Evolutionary conservation across 2,329 filamentous ascomycete genomes (phyloP), one percentile per base, ranked within the genome.

Genomic region (Cladosporium austrohemisphaericum): DNA sequence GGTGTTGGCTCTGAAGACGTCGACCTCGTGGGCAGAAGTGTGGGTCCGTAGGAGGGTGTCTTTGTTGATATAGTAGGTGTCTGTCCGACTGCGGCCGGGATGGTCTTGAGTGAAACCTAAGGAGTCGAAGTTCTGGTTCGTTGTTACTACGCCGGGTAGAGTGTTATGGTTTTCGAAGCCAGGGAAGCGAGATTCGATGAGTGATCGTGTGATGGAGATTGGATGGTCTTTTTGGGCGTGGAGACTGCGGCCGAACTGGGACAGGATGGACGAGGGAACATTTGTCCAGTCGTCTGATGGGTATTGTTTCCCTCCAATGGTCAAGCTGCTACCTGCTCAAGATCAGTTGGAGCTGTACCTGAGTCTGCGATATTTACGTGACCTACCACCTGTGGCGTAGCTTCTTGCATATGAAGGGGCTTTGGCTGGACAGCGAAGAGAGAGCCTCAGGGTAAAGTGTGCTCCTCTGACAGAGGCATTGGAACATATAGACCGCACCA

Each of bases 31-130:
- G 0, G 93, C 93, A 58, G 88, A 93, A 2, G 92, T 97, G 68
- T 98, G 93, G 1, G 93, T 98, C 50, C 93, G 81, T 33, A 98
- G 74, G 2, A 98, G 83, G 0, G 87, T 95, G 44, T 81, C 71
- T 57, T 84, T 75, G 71, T 95, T 95, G 63, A 98, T 72, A 69
- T 98, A 98, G 75, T 97, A 98, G 1, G 93, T 97, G 70, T 98
- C 93, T 11, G 88, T 92, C 58, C 81, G 82, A 57, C 81, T 87
- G 43, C 93, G 85, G 52, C 93, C 93, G 3, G 90, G 87, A 62
- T 98, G 93, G 66, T 96, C 86, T 5, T 76, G 63, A 0, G 91
- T 86, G 65, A 98, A 97, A 36, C 91, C 91, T 6, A 98, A 76
- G n/a, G 91, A 93, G 70, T 98, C 93, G 65, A 98, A 98, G 68